Base-by-base conservation (phyloP, 2,329 filamentous ascomycete species). In the Xylaria sp. region DNA sequence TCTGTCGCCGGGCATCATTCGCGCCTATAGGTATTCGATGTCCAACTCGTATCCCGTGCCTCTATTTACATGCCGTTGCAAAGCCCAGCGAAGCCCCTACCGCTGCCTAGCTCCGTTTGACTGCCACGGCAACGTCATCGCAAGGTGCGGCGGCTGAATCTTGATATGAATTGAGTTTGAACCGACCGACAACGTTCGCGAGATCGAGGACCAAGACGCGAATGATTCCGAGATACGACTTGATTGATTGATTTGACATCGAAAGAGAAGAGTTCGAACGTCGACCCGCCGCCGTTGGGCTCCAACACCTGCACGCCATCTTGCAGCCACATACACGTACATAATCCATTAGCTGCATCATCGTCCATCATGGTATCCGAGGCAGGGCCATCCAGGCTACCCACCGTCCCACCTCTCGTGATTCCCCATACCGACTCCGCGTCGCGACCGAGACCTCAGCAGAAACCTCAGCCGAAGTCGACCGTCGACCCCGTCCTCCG, bases 401-500 rank as follows among this genome's bases (percentile, higher is more conserved):
- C 59, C 21, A 45, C 54, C 20, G 48, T 67, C 19, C 44, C 64
- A 42, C 57, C 64, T 13, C 51, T 66, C 41, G 65, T 63, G 4
- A 65, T 66, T 20, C 56, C 60, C 18, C 52, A 44, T 20, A n/a
- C 52, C 41, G 57, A 61, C 13, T 43, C 42, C 13, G 44, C 53
- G 20, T 54, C 64, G 19, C 63, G 60, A 40, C 57, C 66, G 9
- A 54, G 60, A 50, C 52, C 61, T 11, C 50, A 52, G 22, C 57
- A 66, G 6, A 65, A 61, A 20, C 37, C 63, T 1, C 63, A 61
- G 37, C 54, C 65, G 7, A 64, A 53, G 50, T 65, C 71, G 2
- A 64, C 72, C 37, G 70, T 73, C 54, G 89, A 93, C 62, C 88
- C 90, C 4, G 81, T 95, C 59, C 80, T 95, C 52, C 90, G 90